These are phyloP conservation scores for Amaranthus tricolor DNA, from an alignment of 179 eudicot species.

Conservation along the genomic window DNA sequence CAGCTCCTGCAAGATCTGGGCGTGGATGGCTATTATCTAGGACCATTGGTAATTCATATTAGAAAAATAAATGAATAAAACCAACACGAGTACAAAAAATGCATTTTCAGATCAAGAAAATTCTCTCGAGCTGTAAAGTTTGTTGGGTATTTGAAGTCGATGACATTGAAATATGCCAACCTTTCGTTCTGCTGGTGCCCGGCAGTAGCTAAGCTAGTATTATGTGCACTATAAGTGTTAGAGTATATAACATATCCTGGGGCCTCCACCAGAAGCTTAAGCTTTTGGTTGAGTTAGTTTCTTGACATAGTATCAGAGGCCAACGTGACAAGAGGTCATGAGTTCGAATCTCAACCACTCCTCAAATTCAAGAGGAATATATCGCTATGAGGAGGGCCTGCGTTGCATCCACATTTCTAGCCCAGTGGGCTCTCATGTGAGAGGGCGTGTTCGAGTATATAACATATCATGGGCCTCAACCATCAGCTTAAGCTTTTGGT, in stretches of 20 bases:
- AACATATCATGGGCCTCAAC: neutral
- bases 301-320: too few relatives aligned
- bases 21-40: conserved; percentile 34
- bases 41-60: conserved; percentile 6
- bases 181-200: neutral
- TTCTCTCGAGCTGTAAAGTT: neutral
- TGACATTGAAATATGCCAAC: neutral
- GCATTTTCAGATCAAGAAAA: conserved; percentile 1
- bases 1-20: conserved; percentile 74
- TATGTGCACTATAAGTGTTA: neutral
- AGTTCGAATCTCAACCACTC: too few relatives aligned
- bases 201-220: neutral
- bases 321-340: too few relatives aligned
- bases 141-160: neutral
- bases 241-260: neutral
- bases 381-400: too few relatives aligned
- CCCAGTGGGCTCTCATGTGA: too few relatives aligned
- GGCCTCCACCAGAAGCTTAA: too few relatives aligned
- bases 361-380: too few relatives aligned
- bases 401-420: too few relatives aligned
- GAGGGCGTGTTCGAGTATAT: too few relatives aligned
- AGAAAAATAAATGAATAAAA: conserved; percentile 1
- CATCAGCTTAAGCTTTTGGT: neutral
- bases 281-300: too few relatives aligned
- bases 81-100: neutral